These are phyloP conservation scores for Salisapilia sapeloensis DNA, from an alignment of 352 stramenopile species.

Conservation along the genomic window DNA sequence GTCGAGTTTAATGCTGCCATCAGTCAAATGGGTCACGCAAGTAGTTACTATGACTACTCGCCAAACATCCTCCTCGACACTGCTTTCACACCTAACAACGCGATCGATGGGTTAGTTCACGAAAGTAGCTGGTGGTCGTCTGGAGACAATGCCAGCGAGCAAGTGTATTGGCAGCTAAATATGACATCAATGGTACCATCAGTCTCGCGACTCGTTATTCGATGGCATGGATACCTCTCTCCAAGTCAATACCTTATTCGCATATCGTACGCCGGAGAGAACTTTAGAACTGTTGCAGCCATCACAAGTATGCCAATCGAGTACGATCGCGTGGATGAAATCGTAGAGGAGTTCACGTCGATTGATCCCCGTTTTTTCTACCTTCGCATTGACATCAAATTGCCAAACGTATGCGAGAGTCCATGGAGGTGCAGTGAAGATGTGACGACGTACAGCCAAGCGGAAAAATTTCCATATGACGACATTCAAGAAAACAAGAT, in stretches of 20 bases:
- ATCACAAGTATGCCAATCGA: slow-evolving; percentile 15
- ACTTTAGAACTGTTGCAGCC: slow-evolving; percentile 39
- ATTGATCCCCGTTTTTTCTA: slow-evolving; percentile 29
- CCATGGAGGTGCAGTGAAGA: slow-evolving; percentile 20
- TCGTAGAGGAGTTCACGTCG: slow-evolving; percentile 21
- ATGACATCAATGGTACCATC: slow-evolving; percentile 22
- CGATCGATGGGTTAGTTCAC: slow-evolving; percentile 48
- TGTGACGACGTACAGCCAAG: slow-evolving; percentile 2
- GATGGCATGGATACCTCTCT: slow-evolving; percentile 59
- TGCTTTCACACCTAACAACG: slow-evolving; percentile 34
- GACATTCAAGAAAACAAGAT: slow-evolving; percentile 35
- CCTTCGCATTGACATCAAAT: slow-evolving; percentile 28
- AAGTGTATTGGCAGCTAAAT: slow-evolving; percentile 64
- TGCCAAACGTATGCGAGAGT: slow-evolving; percentile 27
- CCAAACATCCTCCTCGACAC: slow-evolving; percentile 46
- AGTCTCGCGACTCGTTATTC: slow-evolving; percentile 42
- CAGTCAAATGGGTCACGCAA: slow-evolving; percentile 28
- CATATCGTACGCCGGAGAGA: slow-evolving; percentile 35
- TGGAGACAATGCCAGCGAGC: slow-evolving; percentile 17
- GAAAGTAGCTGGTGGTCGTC: slow-evolving; percentile 69
- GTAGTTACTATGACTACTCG: slow-evolving; percentile 58
- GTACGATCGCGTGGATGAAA: slow-evolving; percentile 57
- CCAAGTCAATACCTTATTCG: slow-evolving; percentile 32
- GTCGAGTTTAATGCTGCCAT: slow-evolving; percentile 51
- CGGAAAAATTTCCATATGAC: slow-evolving; percentile 1